Percentiles rank a stretch among this genome's conserved stretches.
Evolutionary conservation across 345 rosid genomes (phyloP).

Genomic region (Salix purpurea): DNA sequence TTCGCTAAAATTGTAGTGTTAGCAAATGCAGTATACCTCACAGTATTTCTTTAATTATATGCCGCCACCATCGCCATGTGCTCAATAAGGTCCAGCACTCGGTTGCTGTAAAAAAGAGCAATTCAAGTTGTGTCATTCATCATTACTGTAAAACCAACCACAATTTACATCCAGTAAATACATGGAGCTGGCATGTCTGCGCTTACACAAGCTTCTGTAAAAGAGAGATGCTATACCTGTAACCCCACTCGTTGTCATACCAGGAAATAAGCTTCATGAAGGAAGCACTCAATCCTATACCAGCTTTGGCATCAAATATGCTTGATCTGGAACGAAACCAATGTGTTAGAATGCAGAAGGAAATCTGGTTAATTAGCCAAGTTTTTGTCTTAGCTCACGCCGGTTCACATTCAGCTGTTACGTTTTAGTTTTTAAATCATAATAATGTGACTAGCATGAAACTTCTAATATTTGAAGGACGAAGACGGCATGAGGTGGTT

Average conservation of each 20-base stretch:
- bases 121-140: not conserved
- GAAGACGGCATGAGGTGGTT: no score
- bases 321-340: conserved; percentile 62
- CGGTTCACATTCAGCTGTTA: no score
- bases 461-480: no score
- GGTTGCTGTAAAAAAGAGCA: conserved; percentile 56
- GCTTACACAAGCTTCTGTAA: not conserved
- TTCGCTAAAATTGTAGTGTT: not conserved
- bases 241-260: conserved; percentile 99
- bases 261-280: conserved; percentile 90
- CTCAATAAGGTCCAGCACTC: conserved; percentile 92
- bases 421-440: no score
- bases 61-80: conserved; percentile 92
- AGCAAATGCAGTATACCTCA: not conserved
- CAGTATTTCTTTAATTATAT: conserved; percentile 20
- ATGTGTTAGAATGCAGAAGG: not conserved
- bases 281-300: conserved; percentile 75
- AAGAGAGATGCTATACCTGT: conserved; percentile 54
- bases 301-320: conserved; percentile 97
- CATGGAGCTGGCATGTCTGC: no score
- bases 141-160: not conserved
- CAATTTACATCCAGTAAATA: not conserved
- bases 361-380: not conserved
- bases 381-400: no score
- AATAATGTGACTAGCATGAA: no score